Conservation (phyloP, 2,329 filamentous ascomycete genomes). For the Phialophora expanda region DNA sequence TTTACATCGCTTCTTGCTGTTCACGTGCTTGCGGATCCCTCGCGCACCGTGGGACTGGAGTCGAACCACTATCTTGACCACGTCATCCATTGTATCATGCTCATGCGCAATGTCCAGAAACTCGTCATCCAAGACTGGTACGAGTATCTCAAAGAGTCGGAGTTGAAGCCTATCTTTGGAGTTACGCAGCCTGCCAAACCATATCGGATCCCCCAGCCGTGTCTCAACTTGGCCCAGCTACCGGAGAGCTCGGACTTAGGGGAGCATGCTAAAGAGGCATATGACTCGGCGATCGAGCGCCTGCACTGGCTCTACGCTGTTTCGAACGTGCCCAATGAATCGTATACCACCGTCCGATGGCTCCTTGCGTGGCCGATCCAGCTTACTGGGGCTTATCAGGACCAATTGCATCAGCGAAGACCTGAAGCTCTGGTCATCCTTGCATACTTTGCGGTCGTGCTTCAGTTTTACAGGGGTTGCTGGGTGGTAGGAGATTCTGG, state of each 20-base stretch:
- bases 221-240: slow-evolving; percentile 18
- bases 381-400: slow-evolving; percentile 40
- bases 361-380: slow-evolving; percentile 28
- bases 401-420: slow-evolving; percentile 44
- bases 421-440: slow-evolving; percentile 52
- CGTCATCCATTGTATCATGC: slow-evolving; percentile 21
- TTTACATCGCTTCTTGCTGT: slow-evolving; percentile 25
- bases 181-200: slow-evolving; percentile 19
- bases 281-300: slow-evolving; percentile 26
- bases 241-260: slow-evolving; percentile 17
- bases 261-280: slow-evolving; percentile 21
- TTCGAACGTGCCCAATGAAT: slow-evolving; percentile 12
- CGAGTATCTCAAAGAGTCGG: slow-evolving; percentile 12
- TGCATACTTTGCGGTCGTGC: slow-evolving; percentile 50
- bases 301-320: slow-evolving; percentile 27
- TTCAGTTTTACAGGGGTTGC: slow-evolving; percentile 43
- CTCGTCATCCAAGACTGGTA: slow-evolving; percentile 26
- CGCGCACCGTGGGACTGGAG: slow-evolving; percentile 8
- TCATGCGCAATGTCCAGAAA: slow-evolving; percentile 27
- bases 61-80: slow-evolving; percentile 29
- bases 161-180: slow-evolving; percentile 19
- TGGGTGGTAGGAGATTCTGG: slow-evolving; percentile 46
- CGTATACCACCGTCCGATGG: slow-evolving; percentile 20
- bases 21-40: slow-evolving; percentile 28
- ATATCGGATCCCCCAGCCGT: slow-evolving; percentile 23